Conservation (phyloP, 1,284 basidiomycete species). For the Takashimella tepidaria region DNA sequence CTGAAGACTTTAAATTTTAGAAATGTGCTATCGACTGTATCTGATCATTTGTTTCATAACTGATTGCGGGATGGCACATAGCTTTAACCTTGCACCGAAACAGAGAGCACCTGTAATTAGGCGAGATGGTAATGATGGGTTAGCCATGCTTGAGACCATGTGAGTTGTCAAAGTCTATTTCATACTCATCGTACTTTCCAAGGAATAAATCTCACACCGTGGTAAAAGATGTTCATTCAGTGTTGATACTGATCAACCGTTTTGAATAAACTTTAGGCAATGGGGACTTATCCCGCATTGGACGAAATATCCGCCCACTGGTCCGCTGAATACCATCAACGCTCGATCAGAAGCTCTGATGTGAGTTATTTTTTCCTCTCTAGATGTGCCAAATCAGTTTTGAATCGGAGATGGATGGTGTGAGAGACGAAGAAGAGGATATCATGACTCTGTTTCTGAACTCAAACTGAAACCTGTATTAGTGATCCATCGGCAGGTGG, state of each 20-base stretch:
- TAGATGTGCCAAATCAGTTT: no score
- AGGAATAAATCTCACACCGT: no score
- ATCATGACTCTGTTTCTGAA: no score
- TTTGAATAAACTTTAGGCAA: conserved; percentile 68
- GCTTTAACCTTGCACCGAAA: conserved; percentile 44
- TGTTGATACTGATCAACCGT: background rate
- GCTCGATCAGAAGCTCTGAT: conserved; percentile 78
- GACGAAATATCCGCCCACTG: conserved; percentile 62
- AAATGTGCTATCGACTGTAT: no score
- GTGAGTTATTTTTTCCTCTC: conserved; percentile 50
- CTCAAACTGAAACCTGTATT: no score
- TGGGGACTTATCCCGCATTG: conserved; percentile 89
- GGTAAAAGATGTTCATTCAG: background rate
- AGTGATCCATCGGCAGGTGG: conserved; percentile 51
- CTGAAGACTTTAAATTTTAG: no score
- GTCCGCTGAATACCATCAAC: conserved; percentile 78
- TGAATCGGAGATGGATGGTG: no score
- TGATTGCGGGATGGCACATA: conserved; percentile 11
- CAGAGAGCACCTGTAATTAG: conserved; percentile 36
- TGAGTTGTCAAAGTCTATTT: conserved; percentile 18
- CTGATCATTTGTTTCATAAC: conserved; percentile 9
- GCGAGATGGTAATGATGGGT: conserved; percentile 51
- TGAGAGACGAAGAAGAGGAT: no score
- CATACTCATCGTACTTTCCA: no score
- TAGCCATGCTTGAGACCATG: conserved; percentile 44